Conservation (phyloP, 805 yeast genomes). For the Maudiozyma turicensis region DNA sequence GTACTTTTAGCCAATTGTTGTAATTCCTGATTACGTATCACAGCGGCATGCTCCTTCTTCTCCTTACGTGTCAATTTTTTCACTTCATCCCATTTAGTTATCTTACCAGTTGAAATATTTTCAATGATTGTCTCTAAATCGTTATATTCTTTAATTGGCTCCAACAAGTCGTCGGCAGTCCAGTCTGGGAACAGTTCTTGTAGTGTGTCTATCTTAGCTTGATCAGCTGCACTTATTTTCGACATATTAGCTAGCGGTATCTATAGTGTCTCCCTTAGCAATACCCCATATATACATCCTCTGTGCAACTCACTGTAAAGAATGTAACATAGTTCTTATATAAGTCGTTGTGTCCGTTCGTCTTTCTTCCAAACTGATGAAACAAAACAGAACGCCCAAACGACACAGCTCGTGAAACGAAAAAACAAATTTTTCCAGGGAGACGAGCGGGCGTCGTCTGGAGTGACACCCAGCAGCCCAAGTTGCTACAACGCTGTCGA, state of each 20-base stretch:
- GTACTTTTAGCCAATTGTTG: neutral
- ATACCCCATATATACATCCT: too few species aligned
- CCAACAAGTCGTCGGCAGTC: constrained; percentile 73
- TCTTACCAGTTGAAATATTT: constrained; percentile 83
- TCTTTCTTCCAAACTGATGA: too few species aligned
- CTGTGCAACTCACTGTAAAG: too few species aligned
- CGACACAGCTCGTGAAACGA: too few species aligned
- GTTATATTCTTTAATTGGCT: constrained; percentile 65
- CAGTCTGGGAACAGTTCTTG: constrained; percentile 91
- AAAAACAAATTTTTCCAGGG: too few species aligned
- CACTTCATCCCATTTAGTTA: constrained; percentile 90
- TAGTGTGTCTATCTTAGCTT: constrained; percentile 43
- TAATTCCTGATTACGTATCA: neutral
- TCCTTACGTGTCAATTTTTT: constrained; percentile 54
- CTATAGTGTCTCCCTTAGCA: too few species aligned
- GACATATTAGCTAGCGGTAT: constrained; percentile 3
- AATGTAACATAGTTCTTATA: too few species aligned
- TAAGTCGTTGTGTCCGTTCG: too few species aligned
- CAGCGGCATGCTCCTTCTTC: constrained; percentile 22
- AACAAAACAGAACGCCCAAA: too few species aligned
- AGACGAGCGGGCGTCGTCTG: too few species aligned
- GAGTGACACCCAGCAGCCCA: too few species aligned
- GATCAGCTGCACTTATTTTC: constrained; percentile 27
- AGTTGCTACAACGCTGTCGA: too few species aligned
- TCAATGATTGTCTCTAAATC: constrained; percentile 75